phyloP scores from a whole-genome alignment of 1,139 yeast species.

The Protomyces inundatus region DNA sequence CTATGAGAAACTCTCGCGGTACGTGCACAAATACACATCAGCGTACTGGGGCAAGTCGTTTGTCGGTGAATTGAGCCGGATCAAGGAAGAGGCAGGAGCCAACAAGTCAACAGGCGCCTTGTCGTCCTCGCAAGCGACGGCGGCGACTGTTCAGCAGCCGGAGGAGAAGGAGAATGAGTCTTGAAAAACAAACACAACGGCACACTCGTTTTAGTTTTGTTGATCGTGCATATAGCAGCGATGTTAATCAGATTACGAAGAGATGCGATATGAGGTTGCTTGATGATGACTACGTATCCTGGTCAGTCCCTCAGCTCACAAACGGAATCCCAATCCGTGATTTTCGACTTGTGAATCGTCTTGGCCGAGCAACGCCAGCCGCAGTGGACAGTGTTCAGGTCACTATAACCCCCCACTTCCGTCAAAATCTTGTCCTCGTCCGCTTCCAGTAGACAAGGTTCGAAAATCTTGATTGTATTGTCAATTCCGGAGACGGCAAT shows the following conservation, averaged over 20 bases:
- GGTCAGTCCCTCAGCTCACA: no score
- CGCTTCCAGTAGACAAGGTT: neutral
- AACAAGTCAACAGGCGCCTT: neutral
- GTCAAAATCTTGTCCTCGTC: neutral
- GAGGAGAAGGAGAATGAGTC: neutral
- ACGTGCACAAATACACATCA: slow-evolving; percentile 87
- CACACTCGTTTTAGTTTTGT: no score
- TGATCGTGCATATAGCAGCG: no score
- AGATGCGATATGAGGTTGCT: no score
- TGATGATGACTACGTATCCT: no score
- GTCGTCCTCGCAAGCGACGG: neutral
- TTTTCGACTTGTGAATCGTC: no score
- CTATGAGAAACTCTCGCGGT: slow-evolving; percentile 74
- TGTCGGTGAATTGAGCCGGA: slow-evolving; percentile 66
- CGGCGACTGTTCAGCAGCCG: neutral
- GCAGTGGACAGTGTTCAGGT: no score
- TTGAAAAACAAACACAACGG: no score
- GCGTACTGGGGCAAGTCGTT: slow-evolving; percentile 97
- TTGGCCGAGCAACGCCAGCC: no score
- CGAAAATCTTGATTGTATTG: slow-evolving; percentile 22
- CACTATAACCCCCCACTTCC: neutral
- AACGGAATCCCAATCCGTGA: no score
- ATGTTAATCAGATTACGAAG: no score
- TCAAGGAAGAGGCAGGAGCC: slow-evolving; percentile 35
- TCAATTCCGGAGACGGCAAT: slow-evolving; percentile 33